phyloP scores from a whole-genome alignment of 371 early-diverging fungal species.

The Homolaphlyctis polyrhiza region DNA sequence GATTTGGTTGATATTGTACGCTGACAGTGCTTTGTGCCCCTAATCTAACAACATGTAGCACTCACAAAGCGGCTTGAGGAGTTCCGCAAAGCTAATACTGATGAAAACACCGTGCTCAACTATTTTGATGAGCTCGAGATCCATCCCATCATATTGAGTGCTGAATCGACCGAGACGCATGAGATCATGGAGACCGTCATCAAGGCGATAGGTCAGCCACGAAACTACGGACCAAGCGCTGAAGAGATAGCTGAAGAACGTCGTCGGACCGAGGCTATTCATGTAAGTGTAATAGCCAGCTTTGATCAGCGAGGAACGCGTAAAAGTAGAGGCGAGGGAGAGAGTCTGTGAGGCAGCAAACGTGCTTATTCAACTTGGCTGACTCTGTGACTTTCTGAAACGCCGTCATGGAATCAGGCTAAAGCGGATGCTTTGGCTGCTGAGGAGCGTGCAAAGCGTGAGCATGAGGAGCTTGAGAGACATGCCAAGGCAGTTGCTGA shows the following conservation, averaged over 20 bases:
- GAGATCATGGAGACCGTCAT: slow-evolving; percentile 27
- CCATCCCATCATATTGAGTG: slow-evolving; percentile 30
- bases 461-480: slow-evolving; percentile 44
- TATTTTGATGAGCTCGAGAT: slow-evolving; percentile 53
- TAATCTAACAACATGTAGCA: no score
- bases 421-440: slow-evolving; percentile 27
- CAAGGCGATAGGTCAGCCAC: slow-evolving; percentile 37
- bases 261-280: slow-evolving; percentile 25
- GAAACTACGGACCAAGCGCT: slow-evolving; percentile 48
- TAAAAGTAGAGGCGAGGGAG: no score
- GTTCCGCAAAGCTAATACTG: slow-evolving; percentile 37
- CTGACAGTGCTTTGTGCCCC: not conserved
- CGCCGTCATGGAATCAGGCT: slow-evolving; percentile 13
- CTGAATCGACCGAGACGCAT: slow-evolving; percentile 19
- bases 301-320: not conserved
- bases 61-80: slow-evolving; percentile 41
- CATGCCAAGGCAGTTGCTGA: slow-evolving; percentile 42
- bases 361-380: no score
- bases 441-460: slow-evolving; percentile 33
- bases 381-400: no score
- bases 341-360: no score
- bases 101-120: slow-evolving; percentile 48
- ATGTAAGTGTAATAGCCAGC: not conserved
- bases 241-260: slow-evolving; percentile 46
- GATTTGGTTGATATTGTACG: not conserved